Evolutionary conservation across 306 rosid species (phyloP).

Genomic region (Argentina anserina): DNA sequence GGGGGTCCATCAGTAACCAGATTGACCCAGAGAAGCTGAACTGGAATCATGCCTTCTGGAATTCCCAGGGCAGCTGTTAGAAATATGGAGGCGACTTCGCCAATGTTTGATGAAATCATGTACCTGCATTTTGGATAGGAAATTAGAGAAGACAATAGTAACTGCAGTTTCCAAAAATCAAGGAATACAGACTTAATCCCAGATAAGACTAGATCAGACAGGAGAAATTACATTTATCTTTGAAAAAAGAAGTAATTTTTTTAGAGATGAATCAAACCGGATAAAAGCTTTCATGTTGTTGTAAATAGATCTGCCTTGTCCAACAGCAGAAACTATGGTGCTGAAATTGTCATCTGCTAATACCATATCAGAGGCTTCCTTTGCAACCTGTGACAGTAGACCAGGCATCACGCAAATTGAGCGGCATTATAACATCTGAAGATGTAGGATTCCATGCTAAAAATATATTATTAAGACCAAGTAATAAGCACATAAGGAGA

Average conservation of each 20-base stretch:
- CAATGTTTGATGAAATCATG: conserved; percentile 91
- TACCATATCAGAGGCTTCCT: conserved; percentile 98
- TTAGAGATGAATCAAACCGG: conserved; percentile 44
- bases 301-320: conserved; percentile 96
- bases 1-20: conserved; percentile 99
- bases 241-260: background rate
- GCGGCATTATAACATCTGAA: background rate
- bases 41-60: conserved; percentile 97
- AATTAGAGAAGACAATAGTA: too few relatives aligned
- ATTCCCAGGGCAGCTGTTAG: conserved; percentile 90
- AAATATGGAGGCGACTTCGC: conserved; percentile 81
- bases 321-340: conserved; percentile 90
- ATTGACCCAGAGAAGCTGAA: conserved; percentile 98
- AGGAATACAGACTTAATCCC: background rate
- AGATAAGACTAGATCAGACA: background rate
- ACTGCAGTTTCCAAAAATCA: background rate
- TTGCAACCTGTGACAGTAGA: conserved; percentile 64
- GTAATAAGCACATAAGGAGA: background rate
- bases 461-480: background rate
- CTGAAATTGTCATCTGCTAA: conserved; percentile 94
- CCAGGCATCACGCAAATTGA: background rate
- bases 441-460: background rate
- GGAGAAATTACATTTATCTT: background rate
- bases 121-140: conserved; percentile 38
- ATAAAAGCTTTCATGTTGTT: conserved; percentile 93